These are phyloP conservation scores for Salix koriyanagi DNA, from an alignment of 345 rosid species.

Conservation along the genomic window DNA sequence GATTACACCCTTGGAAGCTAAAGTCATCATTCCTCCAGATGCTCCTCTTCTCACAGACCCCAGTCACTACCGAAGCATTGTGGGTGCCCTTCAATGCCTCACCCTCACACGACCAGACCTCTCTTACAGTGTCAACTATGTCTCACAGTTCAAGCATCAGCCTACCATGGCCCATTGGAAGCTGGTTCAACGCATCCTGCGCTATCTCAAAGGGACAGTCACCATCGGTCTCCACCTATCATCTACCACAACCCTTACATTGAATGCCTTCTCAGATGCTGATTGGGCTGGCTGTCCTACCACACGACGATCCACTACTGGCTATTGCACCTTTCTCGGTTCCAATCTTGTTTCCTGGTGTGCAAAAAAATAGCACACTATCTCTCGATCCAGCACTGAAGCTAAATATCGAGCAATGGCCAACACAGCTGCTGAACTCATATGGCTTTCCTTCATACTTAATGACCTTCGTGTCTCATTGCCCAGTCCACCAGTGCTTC, in stretches of 20 bases:
- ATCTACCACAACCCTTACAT: not conserved
- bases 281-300: not conserved
- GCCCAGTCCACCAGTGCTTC: not conserved
- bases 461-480: not conserved
- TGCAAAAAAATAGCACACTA: not conserved
- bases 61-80: not conserved
- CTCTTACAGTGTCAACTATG: not conserved
- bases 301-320: not conserved
- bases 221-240: not conserved
- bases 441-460: not conserved
- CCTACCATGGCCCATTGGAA: not conserved
- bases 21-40: not conserved
- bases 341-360: not conserved
- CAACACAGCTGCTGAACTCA: not conserved
- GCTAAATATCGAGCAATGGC: not conserved
- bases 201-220: not conserved
- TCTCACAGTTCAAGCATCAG: not conserved
- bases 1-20: not conserved
- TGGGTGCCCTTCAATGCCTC: not conserved
- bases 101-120: not conserved
- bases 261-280: not conserved
- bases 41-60: not conserved
- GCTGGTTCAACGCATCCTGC: not conserved
- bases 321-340: not conserved
- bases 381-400: not conserved